Evolutionary conservation across 2,329 filamentous ascomycete genomes (phyloP), one percentile per base, ranked within the genome.

Genomic region (Fusarium praegraminearum): DNA sequence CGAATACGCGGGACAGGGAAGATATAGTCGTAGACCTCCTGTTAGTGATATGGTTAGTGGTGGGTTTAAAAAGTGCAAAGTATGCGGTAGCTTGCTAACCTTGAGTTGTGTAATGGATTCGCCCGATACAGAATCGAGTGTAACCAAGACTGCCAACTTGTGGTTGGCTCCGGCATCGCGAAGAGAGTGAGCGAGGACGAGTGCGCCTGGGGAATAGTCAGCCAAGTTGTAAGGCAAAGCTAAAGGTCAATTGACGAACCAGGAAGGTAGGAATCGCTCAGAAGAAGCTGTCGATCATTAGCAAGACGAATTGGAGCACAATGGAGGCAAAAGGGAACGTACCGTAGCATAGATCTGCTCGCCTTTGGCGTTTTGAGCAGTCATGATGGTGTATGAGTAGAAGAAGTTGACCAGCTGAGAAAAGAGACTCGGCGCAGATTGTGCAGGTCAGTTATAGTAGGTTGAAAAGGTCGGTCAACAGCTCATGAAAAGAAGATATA

Each of bases 181-280:
- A 60, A 99, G 84, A 35, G 96, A 98, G 83, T 98, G 94, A 66
- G 94, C 94, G 69, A 99, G 89, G 47, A 99, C 94, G 74, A 96
- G 89, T 64, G 94, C 95, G 79, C 96, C 95, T 97, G 73, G 30
- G 28, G 45, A 52, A 36, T 53, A 36, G 43, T 72, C 43, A 73
- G 68, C 46, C 18, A 28, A 28, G 35, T n/a, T 57, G 47, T 46
- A 26, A 35, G 33, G 40, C n/a, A 45, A 36, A 16, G 13, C 9
- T 26, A 33, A 49, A 53, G 53, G 50, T 50, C 53, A 69, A 71
- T 67, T 58, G 61, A 79, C 82, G 76, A 85, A 97, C 94, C 94
- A 79, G 96, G 95, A 52, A 99, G 88, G 81, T 99, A 99, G 68
- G 88, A 88, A 82, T 99, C 94, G 83, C 89, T 97, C 83, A 97